Conservation (phyloP, 768 basidiomycete species). For the Pisolithus sp. region DNA sequence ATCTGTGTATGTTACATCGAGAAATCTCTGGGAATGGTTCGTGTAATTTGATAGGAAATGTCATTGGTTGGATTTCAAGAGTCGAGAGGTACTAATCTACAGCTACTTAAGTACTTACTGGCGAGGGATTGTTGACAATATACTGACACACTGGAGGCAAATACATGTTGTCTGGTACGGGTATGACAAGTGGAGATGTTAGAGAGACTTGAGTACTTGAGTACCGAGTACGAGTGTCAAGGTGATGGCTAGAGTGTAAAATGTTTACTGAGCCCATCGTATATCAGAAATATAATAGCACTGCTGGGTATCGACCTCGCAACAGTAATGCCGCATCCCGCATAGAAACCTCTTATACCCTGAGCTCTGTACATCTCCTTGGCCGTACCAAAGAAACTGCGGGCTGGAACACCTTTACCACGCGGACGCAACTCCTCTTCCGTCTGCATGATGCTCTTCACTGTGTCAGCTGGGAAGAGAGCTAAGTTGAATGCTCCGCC, state of each 20-base stretch:
- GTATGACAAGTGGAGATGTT: too few relatives aligned
- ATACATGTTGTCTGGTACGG: too few relatives aligned
- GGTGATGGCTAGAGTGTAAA: constrained; percentile 32
- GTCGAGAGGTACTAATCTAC: too few relatives aligned
- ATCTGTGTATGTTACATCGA: too few relatives aligned
- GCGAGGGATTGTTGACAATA: too few relatives aligned
- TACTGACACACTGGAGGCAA: too few relatives aligned
- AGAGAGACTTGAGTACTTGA: too few relatives aligned
- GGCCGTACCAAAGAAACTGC: constrained; percentile 52
- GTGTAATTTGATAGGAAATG: too few relatives aligned
- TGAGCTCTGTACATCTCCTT: constrained; percentile 65
- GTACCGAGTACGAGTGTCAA: too few relatives aligned
- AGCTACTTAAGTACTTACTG: too few relatives aligned
- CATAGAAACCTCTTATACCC: constrained; percentile 82
- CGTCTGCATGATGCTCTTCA: constrained; percentile 94
- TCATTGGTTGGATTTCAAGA: too few relatives aligned
- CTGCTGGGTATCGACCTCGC: constrained; percentile 81
- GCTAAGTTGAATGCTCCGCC: constrained; percentile 81
- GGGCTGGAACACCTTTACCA: constrained; percentile 24
- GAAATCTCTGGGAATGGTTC: too few relatives aligned
- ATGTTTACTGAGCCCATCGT: constrained; percentile 61
- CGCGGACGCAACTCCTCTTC: constrained; percentile 75
- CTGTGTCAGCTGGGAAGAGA: constrained; percentile 92
- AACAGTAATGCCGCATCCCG: constrained; percentile 89
- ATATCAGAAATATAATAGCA: constrained; percentile 90